These are phyloP conservation scores for Hymenoscyphus repandus DNA, from an alignment of 2,329 filamentous ascomycete genomes.

Conservation along the genomic window DNA sequence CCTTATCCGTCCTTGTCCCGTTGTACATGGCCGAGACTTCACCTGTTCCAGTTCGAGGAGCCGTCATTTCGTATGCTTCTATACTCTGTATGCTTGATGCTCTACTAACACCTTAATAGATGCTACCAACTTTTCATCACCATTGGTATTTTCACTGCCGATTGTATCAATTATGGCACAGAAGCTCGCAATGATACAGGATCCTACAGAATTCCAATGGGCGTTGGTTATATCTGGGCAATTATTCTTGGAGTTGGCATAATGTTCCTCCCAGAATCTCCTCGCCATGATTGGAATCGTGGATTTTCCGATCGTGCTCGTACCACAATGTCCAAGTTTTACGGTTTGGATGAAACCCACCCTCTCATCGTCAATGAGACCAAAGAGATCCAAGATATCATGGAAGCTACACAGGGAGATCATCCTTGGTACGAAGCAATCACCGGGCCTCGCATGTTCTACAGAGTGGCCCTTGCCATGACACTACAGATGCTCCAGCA, in stretches of 20 bases:
- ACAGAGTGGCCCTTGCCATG: conserved; percentile 60
- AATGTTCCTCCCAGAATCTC: conserved; percentile 41
- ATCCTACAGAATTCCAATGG: conserved; percentile 61
- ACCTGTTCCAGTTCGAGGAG: conserved; percentile 57
- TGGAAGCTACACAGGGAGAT: conserved; percentile 40
- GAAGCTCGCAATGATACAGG: conserved; percentile 33
- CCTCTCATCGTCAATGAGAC: conserved; percentile 46
- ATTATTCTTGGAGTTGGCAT: conserved; percentile 49
- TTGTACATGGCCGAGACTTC: conserved; percentile 63
- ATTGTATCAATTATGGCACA: conserved; percentile 48
- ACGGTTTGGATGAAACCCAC: conserved; percentile 42
- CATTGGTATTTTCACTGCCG: conserved; percentile 57
- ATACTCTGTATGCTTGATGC: not conserved
- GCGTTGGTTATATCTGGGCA: conserved; percentile 48
- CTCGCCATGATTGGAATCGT: conserved; percentile 48
- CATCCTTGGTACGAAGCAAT: conserved; percentile 63
- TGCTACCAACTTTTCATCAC: conserved; percentile 74
- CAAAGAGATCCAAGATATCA: conserved; percentile 43
- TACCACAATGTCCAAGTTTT: conserved; percentile 47
- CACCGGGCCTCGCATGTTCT: conserved; percentile 52
- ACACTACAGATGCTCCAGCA: conserved; percentile 63
- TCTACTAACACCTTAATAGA: conserved; percentile 24
- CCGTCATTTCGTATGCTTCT: conserved; percentile 47
- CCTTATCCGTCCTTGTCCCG: conserved; percentile 58
- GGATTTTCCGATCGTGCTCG: conserved; percentile 44